Evolutionary conservation across 2,329 filamentous ascomycete genomes (phyloP).

Genomic region (Sarocladium brachiariae): DNA sequence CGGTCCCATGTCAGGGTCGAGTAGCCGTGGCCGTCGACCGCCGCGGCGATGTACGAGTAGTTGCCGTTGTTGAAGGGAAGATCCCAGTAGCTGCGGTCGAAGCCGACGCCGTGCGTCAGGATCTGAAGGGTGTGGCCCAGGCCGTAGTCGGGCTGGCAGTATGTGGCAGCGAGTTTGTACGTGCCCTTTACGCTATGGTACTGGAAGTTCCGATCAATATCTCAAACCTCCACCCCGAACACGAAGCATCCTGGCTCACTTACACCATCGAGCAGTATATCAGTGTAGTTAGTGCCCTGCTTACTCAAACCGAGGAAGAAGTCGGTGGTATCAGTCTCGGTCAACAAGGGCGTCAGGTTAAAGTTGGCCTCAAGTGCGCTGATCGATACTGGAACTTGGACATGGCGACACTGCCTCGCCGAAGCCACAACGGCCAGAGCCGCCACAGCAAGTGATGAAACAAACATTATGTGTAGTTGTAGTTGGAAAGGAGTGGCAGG

Average conservation of each 20-base stretch:
- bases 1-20: conserved; percentile 56
- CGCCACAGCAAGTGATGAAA: conserved; percentile 8
- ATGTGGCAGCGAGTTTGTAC: conserved; percentile 53
- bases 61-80: conserved; percentile 48
- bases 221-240: no score
- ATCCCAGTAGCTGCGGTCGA: conserved; percentile 53
- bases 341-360: conserved; percentile 36
- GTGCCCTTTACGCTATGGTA: conserved; percentile 43
- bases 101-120: conserved; percentile 35
- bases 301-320: conserved; percentile 44
- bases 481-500: conserved; percentile 6
- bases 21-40: conserved; percentile 48
- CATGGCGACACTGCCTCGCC: conserved; percentile 36
- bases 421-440: conserved; percentile 13
- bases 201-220: no score
- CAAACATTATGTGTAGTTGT: conserved; percentile 7
- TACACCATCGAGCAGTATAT: conserved; percentile 36
- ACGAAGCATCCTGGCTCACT: no score
- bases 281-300: conserved; percentile 43
- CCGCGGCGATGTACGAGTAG: conserved; percentile 54
- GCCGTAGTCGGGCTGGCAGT: conserved; percentile 49
- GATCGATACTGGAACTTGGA: conserved; percentile 50
- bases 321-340: conserved; percentile 50
- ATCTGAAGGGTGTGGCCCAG: conserved; percentile 31
- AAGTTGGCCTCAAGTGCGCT: conserved; percentile 48